Evolutionary conservation across 495 filamentous ascomycete genomes (phyloP).

Genomic region (Hypoxylon perforatum): DNA sequence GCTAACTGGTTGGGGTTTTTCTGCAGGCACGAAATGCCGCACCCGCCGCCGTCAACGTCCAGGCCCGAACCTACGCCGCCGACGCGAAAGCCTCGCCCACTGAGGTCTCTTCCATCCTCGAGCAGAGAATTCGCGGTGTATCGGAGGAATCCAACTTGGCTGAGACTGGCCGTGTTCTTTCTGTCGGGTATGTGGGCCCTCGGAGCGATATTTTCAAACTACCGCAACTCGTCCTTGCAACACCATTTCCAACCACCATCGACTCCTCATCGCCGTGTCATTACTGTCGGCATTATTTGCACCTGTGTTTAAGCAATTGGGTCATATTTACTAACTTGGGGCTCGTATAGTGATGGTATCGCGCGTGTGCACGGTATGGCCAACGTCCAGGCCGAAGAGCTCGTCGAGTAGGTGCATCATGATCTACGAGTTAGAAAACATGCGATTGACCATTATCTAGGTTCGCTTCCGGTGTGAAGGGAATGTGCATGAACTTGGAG

Average conservation of each 20-base stretch:
- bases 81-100: conserved; percentile 96
- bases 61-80: conserved; percentile 88
- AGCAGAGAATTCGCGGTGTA: conserved; percentile 98
- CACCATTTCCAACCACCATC: conserved; percentile 3
- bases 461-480: conserved; percentile 99
- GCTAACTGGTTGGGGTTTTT: conserved; percentile 59
- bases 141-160: conserved; percentile 95
- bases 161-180: conserved; percentile 98
- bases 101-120: conserved; percentile 98
- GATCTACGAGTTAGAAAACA: conserved; percentile 18
- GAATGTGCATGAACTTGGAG: conserved; percentile 99
- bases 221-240: conserved; percentile 11
- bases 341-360: conserved; percentile 90
- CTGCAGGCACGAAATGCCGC: conserved; percentile 84
- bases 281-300: not conserved
- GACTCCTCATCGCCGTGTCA: conserved; percentile 4
- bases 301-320: conserved; percentile 19
- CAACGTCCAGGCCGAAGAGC: conserved; percentile 99
- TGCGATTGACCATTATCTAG: conserved; percentile 60
- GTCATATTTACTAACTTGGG: conserved; percentile 52
- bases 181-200: conserved; percentile 90
- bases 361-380: conserved; percentile 99
- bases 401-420: conserved; percentile 88
- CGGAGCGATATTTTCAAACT: conserved; percentile 44
- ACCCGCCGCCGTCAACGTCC: conserved; percentile 79